Evolutionary conservation across 1,139 yeast genomes (phyloP).

Genomic region (Geotrichum carabidarum): DNA sequence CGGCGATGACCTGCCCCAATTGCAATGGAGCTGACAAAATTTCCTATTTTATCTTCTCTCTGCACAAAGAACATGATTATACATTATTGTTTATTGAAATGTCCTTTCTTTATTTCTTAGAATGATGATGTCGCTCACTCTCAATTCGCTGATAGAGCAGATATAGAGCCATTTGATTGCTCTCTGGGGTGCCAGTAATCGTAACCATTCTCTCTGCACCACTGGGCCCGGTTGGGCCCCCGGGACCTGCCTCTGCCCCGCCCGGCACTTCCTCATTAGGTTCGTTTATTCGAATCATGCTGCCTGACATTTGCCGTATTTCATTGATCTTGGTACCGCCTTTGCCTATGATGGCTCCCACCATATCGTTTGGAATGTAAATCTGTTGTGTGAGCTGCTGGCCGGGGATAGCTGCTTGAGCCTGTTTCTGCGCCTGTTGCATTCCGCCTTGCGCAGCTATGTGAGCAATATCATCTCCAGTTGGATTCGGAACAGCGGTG

Average conservation of each 20-base stretch:
- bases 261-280: slow-evolving; percentile 16
- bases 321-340: slow-evolving; percentile 77
- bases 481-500: slow-evolving; percentile 1
- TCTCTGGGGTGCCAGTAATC: slow-evolving; percentile 61
- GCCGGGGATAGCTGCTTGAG: slow-evolving; percentile 29
- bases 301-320: slow-evolving; percentile 67
- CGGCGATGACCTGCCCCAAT: too few species aligned
- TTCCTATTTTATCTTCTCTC: not conserved
- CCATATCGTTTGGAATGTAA: slow-evolving; percentile 66
- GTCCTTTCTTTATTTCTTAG: slow-evolving; percentile 6
- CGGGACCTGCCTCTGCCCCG: not conserved
- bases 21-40: too few species aligned
- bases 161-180: slow-evolving; percentile 41
- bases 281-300: slow-evolving; percentile 46
- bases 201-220: slow-evolving; percentile 57
- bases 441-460: slow-evolving; percentile 20
- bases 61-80: not conserved
- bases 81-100: not conserved
- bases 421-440: slow-evolving; percentile 25
- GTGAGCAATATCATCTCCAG: slow-evolving; percentile 9
- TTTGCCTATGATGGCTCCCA: slow-evolving; percentile 81
- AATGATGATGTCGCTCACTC: slow-evolving; percentile 25
- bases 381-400: slow-evolving; percentile 35
- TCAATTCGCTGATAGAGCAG: slow-evolving; percentile 30
- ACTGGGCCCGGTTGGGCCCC: slow-evolving; percentile 27